Evolutionary conservation across 257 asterid species (phyloP).

Genomic region (Agastache rugosa): DNA sequence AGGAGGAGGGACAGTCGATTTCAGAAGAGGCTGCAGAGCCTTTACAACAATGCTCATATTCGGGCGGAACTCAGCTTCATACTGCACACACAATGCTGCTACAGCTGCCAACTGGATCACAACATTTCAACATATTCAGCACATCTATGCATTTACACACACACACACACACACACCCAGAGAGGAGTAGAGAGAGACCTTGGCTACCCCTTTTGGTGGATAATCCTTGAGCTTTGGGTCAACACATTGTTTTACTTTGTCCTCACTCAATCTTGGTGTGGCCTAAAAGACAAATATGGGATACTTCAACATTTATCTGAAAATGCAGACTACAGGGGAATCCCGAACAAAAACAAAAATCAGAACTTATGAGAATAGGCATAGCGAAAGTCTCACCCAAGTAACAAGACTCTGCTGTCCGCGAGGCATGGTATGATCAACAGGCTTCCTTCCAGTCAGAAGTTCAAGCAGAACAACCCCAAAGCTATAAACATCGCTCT

Average conservation of each 20-base stretch:
- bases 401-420: slow-evolving; percentile 95
- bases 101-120: slow-evolving; percentile 83
- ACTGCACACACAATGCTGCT: slow-evolving; percentile 91
- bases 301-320: background rate
- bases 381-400: slow-evolving; percentile 62
- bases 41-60: slow-evolving; percentile 92
- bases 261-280: slow-evolving; percentile 89
- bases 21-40: slow-evolving; percentile 85
- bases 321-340: background rate
- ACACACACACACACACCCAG: background rate
- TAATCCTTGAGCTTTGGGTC: slow-evolving; percentile 85
- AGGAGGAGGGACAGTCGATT: slow-evolving; percentile 58
- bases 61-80: slow-evolving; percentile 91
- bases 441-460: slow-evolving; percentile 92
- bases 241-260: slow-evolving; percentile 88
- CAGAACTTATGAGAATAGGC: slow-evolving; percentile 10
- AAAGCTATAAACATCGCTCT: slow-evolving; percentile 91
- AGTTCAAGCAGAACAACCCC: slow-evolving; percentile 93
- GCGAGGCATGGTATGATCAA: slow-evolving; percentile 94
- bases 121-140: slow-evolving; percentile 25
- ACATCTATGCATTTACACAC: background rate
- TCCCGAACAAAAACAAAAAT: background rate
- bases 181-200: slow-evolving; percentile 54
- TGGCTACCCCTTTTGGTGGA: slow-evolving; percentile 92
- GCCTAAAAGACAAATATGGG: slow-evolving; percentile 54